Evolutionary conservation across 306 rosid genomes (phyloP).

Genomic region (Gastrolobium villosum): DNA sequence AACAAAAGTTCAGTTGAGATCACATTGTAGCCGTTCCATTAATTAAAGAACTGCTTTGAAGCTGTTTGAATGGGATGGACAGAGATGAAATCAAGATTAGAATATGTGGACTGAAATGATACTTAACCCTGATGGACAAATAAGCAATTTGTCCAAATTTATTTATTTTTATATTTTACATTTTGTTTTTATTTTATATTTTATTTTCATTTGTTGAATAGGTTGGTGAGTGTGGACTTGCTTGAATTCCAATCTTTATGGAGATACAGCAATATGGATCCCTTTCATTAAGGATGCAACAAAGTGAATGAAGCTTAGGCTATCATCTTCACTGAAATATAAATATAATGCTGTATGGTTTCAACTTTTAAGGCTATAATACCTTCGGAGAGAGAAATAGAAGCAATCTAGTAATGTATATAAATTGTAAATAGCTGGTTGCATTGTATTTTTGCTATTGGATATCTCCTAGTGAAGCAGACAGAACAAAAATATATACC

Average conservation of each 20-base stretch:
- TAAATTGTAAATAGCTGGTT: too few relatives aligned
- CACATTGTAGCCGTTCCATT: not conserved
- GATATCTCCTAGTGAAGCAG: not conserved
- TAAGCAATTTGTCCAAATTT: not conserved
- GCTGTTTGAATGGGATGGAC: conserved; percentile 15
- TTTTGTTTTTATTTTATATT: not conserved
- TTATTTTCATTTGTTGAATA: not conserved
- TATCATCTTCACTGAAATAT: not conserved
- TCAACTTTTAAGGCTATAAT: not conserved
- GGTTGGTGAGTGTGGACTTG: not conserved
- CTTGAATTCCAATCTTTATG: not conserved
- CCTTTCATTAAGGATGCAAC: not conserved
- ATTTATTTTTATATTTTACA: too few relatives aligned
- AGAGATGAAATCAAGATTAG: not conserved
- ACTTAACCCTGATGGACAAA: conserved; percentile 5
- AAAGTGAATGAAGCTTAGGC: not conserved
- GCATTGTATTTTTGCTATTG: not conserved
- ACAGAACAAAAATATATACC: not conserved
- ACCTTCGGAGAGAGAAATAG: too few relatives aligned
- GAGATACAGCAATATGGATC: not conserved
- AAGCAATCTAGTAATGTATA: too few relatives aligned
- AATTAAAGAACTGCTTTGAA: conserved; percentile 3
- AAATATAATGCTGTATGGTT: not conserved
- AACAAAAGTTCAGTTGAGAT: not conserved
- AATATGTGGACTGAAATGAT: conserved; percentile 2